phyloP scores from a whole-genome alignment of 352 stramenopile species.

The Sclerospora graminicola region DNA sequence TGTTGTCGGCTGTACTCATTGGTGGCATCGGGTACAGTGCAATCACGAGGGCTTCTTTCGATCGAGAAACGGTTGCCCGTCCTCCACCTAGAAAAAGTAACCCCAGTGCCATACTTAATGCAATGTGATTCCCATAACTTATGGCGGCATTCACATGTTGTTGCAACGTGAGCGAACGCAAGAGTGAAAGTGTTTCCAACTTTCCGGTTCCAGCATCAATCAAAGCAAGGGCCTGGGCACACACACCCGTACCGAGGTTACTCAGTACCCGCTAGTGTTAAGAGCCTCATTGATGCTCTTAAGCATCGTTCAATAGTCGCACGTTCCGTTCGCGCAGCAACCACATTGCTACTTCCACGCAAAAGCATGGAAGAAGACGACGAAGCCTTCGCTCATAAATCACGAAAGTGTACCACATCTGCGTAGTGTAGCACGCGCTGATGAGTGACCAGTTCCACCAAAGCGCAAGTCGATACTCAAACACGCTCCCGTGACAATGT shows the following conservation, averaged over 20 bases:
- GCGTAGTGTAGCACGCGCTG: slow-evolving; percentile 50
- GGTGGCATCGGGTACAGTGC: slow-evolving; percentile 92
- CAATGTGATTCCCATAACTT: slow-evolving; percentile 95
- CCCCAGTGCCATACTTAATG: slow-evolving; percentile 89
- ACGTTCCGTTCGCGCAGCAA: slow-evolving; percentile 57
- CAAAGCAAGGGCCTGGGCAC: slow-evolving; percentile 88
- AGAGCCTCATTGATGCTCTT: no score
- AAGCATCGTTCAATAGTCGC: slow-evolving; percentile 92
- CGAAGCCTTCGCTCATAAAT: slow-evolving; percentile 37
- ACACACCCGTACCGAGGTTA: no score
- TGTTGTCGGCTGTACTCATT: slow-evolving; percentile 90
- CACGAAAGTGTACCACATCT: slow-evolving; percentile 63
- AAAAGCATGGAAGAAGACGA: slow-evolving; percentile 22
- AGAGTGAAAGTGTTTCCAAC: slow-evolving; percentile 86
- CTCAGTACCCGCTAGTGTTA: no score
- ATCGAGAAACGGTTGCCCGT: slow-evolving; percentile 85
- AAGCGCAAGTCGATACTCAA: slow-evolving; percentile 93
- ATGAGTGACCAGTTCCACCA: slow-evolving; percentile 73
- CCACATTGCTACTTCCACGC: slow-evolving; percentile 28
- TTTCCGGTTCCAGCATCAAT: slow-evolving; percentile 95
- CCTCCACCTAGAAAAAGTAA: slow-evolving; percentile 95
- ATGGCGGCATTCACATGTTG: slow-evolving; percentile 75
- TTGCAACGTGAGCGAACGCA: slow-evolving; percentile 80
- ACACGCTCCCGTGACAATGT: slow-evolving; percentile 91
- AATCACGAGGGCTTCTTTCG: slow-evolving; percentile 84